Conservation (phyloP, 805 yeast genomes). For the Candida incommunis region DNA sequence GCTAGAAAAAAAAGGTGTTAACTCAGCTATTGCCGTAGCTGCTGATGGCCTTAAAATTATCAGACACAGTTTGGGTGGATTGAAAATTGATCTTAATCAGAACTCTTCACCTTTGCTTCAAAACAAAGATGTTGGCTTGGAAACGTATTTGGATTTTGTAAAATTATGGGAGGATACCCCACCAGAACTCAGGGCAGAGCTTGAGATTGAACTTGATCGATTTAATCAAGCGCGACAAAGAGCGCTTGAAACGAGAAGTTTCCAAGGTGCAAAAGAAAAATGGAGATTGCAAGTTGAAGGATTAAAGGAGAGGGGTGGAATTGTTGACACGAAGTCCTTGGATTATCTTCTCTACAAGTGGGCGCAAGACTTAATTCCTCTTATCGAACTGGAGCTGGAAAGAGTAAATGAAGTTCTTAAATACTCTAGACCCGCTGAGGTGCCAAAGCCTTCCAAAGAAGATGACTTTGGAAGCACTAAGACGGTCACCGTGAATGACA, state of each 20-base stretch:
- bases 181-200: slow-evolving; percentile 30
- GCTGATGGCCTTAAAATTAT: slow-evolving; percentile 69
- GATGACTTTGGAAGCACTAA: slow-evolving; percentile 6
- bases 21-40: slow-evolving; percentile 48
- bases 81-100: slow-evolving; percentile 19
- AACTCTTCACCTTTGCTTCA: slow-evolving; percentile 21
- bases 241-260: slow-evolving; percentile 59
- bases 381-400: slow-evolving; percentile 50
- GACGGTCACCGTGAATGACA: slow-evolving; percentile 12
- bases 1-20: slow-evolving; percentile 40
- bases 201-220: slow-evolving; percentile 52
- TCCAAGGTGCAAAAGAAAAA: slow-evolving; percentile 73
- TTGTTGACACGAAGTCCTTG: slow-evolving; percentile 29
- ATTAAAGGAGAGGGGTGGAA: slow-evolving; percentile 35
- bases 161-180: slow-evolving; percentile 43
- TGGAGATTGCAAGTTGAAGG: slow-evolving; percentile 79
- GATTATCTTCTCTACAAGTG: slow-evolving; percentile 74
- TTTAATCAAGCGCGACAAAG: slow-evolving; percentile 68
- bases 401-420: slow-evolving; percentile 33
- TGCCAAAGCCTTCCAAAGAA: slow-evolving; percentile 9
- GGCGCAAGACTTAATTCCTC: slow-evolving; percentile 62
- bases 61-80: slow-evolving; percentile 54
- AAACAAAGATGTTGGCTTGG: slow-evolving; percentile 20
- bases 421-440: slow-evolving; percentile 10
- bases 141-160: slow-evolving; percentile 45